A percentile compares a stretch with the other conserved stretches of the same genome.
Evolutionary conservation across 805 yeast genomes (phyloP).

Genomic region (Nakazawaea molendinolei): DNA sequence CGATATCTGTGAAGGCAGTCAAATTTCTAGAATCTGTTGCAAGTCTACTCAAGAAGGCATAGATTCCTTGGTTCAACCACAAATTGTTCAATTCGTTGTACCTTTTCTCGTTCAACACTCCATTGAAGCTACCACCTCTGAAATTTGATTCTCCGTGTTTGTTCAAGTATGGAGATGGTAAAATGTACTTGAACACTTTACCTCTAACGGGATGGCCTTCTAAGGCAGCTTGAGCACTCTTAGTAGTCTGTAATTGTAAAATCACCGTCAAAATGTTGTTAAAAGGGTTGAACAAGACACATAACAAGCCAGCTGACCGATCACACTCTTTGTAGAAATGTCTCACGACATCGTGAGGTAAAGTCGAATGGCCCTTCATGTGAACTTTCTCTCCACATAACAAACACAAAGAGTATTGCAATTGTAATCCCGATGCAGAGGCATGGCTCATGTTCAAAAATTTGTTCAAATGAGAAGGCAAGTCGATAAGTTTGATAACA

Average conservation of each 20-base stretch:
- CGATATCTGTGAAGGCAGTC: slow-evolving; percentile 2
- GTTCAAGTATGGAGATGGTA: slow-evolving; percentile 60
- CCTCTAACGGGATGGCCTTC: slow-evolving; percentile 14
- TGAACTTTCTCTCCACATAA: slow-evolving; percentile 36
- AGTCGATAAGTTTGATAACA: slow-evolving; percentile 40
- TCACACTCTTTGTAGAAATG: slow-evolving; percentile 25
- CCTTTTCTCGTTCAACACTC: slow-evolving; percentile 45
- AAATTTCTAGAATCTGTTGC: slow-evolving; percentile 13
- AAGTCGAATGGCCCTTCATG: slow-evolving; percentile 17
- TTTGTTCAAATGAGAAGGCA: slow-evolving; percentile 39
- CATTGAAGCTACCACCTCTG: slow-evolving; percentile 44
- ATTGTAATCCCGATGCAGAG: slow-evolving; percentile 11
- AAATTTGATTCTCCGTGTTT: slow-evolving; percentile 69
- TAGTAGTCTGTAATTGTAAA: slow-evolving; percentile 20
- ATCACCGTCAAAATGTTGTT: slow-evolving; percentile 21
- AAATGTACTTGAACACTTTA: slow-evolving; percentile 23
- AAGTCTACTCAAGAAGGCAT: slow-evolving; percentile 37
- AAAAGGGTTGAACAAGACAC: slow-evolving; percentile 14
- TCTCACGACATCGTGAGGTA: slow-evolving; percentile 21
- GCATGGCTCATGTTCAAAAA: slow-evolving; percentile 13
- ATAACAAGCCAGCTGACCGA: slow-evolving; percentile 19
- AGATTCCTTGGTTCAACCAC: slow-evolving; percentile 58
- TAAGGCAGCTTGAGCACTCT: slow-evolving; percentile 3
- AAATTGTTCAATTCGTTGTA: slow-evolving; percentile 48
- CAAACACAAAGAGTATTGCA: slow-evolving; percentile 37